Conservation (phyloP, 805 yeast genomes). For the Grigorovia transvaalensis region DNA sequence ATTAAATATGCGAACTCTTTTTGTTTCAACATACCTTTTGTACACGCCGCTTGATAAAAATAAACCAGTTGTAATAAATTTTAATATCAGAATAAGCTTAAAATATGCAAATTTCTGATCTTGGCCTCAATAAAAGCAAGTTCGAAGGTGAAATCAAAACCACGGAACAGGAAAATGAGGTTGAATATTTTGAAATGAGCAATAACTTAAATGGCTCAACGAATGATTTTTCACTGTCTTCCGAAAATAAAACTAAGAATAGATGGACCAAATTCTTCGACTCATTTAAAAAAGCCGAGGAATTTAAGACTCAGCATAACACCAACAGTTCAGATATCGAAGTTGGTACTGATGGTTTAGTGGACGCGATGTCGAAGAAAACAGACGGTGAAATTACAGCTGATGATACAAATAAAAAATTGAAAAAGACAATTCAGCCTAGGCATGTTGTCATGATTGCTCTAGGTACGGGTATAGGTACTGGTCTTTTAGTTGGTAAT, state of each 20-base stretch:
- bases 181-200: constrained; percentile 15
- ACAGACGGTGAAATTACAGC: not conserved
- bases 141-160: constrained; percentile 8
- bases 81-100: too few relatives aligned
- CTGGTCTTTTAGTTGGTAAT: constrained; percentile 54
- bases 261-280: constrained; percentile 1
- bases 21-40: too few relatives aligned
- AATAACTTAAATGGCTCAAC: constrained; percentile 1
- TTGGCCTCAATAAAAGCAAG: constrained; percentile 6
- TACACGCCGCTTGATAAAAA: too few relatives aligned
- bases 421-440: constrained; percentile 27
- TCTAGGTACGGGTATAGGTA: constrained; percentile 78
- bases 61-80: too few relatives aligned
- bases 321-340: constrained; percentile 1
- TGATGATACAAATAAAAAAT: constrained; percentile 18
- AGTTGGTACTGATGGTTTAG: not conserved
- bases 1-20: too few relatives aligned
- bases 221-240: constrained; percentile 1
- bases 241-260: not conserved
- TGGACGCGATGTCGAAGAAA: constrained; percentile 1
- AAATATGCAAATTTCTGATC: constrained; percentile 1
- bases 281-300: constrained; percentile 11
- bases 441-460: constrained; percentile 66
- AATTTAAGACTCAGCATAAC: not conserved
- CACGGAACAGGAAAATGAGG: constrained; percentile 16